Base-by-base conservation (phyloP, 352 stramenopile genomes). In the Phytophthora idaei region DNA sequence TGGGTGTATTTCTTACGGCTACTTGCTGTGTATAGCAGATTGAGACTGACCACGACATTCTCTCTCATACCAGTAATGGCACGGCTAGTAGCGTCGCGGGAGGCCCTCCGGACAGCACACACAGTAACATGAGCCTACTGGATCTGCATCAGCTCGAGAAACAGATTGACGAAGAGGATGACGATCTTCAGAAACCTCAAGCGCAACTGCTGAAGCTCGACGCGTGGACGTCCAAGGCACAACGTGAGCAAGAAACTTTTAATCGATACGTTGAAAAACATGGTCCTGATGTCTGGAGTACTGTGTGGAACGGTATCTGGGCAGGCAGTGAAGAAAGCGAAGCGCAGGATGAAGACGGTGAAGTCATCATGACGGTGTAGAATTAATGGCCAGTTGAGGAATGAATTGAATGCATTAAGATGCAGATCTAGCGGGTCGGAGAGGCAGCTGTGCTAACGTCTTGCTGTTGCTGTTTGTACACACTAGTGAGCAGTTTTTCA, bases 341-440 rank as follows among this genome's bases (percentile, higher is more conserved):
- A 21, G 64, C 53, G 11, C 69, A 74, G 17, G 69, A 84, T 36
- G 71, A 73, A 39, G 83, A 93, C 37, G 84, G 79, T 17, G 87
- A 94, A 66, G 73, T 94, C 28, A 86, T 93, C 58, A 94, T 94
- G 80, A 94, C 84, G 17, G 84, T 94, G 46, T 93, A 87, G 64
- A 72, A 64, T 62, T 57, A 69, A 52, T 49, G 29, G 27, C 45
- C 46, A 45, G 41, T 59, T 52, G 51, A 53, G 11, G 55, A 46
- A 34, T 59, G 57, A 69, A 69, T 68, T 68, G 52, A 66, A 57
- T 62, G 37, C 41, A 49, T 61, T 50, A 48, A 7, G 36, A 55
- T 57, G 31, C 42, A 27, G 28, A 51, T 50, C 27, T 47, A 71
- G 36, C 46, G 47, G 47, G 31, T 57, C 17, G 67, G 54, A 32